A percentile compares a stretch with the other conserved stretches of the same genome.
Conservation (phyloP, 768 basidiomycete genomes). For the Boletus edulis region DNA sequence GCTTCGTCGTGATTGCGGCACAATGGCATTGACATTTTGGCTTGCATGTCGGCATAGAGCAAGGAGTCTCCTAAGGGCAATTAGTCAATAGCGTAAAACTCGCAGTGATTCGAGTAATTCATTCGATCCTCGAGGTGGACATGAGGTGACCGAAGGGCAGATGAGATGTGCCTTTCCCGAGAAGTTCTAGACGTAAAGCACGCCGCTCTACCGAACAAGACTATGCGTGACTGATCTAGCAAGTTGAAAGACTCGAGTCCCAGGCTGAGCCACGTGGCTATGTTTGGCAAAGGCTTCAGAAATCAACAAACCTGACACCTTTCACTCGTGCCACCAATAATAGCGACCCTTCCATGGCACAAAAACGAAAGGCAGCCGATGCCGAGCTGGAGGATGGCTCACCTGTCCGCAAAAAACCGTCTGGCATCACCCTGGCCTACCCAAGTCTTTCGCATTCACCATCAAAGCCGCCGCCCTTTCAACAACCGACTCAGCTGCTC, state of each 20-base stretch:
- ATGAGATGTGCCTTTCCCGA: conserved; percentile 2
- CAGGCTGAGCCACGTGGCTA: conserved; percentile 6
- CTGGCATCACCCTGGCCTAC: conserved; percentile 15
- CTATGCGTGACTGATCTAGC: neutral
- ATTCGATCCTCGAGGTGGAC: conserved; percentile 21
- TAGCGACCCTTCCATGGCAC: conserved; percentile 17
- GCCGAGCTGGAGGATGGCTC: conserved; percentile 5
- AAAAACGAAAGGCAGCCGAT: conserved; percentile 28
- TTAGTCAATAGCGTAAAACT: conserved; percentile 18
- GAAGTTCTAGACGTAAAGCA: neutral
- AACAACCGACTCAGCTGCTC: conserved; percentile 64
- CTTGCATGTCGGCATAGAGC: neutral
- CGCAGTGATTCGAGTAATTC: conserved; percentile 13
- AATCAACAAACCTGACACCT: conserved; percentile 13
- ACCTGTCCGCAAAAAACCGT: conserved; percentile 1
- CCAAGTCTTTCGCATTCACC: conserved; percentile 23
- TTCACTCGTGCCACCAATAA: neutral
- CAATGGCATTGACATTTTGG: neutral
- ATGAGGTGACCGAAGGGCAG: conserved; percentile 17
- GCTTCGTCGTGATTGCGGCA: neutral
- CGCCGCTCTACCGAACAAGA: neutral
- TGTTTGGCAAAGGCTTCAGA: conserved; percentile 25
- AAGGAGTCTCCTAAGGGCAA: neutral
- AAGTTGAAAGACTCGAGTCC: neutral
- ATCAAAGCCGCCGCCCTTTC: conserved; percentile 46